Evolutionary conservation across 129 eudicot species (phyloP).

Genomic region (Escallonia herrerae): DNA sequence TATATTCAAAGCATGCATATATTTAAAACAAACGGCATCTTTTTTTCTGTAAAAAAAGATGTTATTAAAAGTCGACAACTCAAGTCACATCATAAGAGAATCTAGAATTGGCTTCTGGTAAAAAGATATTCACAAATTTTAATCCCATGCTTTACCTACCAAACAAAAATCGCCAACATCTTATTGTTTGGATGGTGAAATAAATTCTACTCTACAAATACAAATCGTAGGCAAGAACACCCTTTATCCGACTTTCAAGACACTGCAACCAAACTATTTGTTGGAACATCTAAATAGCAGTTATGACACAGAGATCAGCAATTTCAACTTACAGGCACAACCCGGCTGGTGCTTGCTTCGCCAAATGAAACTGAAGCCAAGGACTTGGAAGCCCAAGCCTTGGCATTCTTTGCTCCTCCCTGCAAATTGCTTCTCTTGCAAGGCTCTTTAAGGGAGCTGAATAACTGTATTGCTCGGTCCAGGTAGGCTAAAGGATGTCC

Average conservation of each 20-base stretch:
- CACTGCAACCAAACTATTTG: conserved; percentile 10
- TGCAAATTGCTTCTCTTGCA: conserved; percentile 76
- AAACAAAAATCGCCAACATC: conserved; percentile 1
- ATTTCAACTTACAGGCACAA: conserved; percentile 23
- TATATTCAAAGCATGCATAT: no score
- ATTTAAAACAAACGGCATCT: no score
- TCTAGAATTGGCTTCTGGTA: background rate
- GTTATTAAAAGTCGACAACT: no score
- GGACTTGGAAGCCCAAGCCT: conserved; percentile 89
- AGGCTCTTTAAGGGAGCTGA: conserved; percentile 51
- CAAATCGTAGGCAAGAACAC: no score
- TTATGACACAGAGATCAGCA: conserved; percentile 5
- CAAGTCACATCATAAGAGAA: background rate
- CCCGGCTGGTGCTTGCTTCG: conserved; percentile 56
- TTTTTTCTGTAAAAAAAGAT: no score
- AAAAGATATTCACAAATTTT: conserved; percentile 8
- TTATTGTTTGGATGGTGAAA: conserved; percentile 12
- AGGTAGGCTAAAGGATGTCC: conserved; percentile 49
- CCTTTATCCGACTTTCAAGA: conserved; percentile 11
- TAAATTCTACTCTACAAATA: conserved; percentile 20
- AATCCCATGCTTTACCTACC: conserved; percentile 2
- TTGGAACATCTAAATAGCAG: conserved; percentile 17
- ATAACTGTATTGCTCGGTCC: conserved; percentile 53
- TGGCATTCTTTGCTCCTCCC: conserved; percentile 74
- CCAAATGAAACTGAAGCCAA: conserved; percentile 81